Conservation (phyloP, 2,329 filamentous ascomycete genomes). For the Kalmusia sp. region DNA sequence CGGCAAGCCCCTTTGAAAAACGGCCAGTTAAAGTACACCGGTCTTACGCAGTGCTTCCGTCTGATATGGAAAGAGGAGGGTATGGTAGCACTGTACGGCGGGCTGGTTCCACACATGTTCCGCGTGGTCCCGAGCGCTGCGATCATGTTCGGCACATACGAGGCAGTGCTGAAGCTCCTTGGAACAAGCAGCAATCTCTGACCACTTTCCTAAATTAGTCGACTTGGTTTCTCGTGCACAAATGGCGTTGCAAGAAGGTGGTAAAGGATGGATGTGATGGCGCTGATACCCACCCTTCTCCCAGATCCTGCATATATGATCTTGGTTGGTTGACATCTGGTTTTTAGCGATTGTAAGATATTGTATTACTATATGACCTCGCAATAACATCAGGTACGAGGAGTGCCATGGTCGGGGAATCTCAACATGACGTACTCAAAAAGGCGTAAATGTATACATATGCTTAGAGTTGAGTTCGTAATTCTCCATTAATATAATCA, state of each 20-base stretch:
- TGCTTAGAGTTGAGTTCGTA: too few species aligned
- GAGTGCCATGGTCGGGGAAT: too few species aligned
- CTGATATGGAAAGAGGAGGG: constrained; percentile 89
- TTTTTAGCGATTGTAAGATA: background rate
- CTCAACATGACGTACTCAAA: too few species aligned
- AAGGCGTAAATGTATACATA: too few species aligned
- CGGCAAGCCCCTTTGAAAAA: constrained; percentile 80
- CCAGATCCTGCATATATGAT: constrained; percentile 3
- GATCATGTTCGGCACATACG: constrained; percentile 94
- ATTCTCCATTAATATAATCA: too few species aligned
- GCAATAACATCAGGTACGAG: too few species aligned
- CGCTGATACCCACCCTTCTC: constrained; percentile 12
- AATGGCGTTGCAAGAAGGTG: constrained; percentile 6
- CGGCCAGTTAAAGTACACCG: constrained; percentile 83
- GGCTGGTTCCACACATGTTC: constrained; percentile 88
- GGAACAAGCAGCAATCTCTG: constrained; percentile 52
- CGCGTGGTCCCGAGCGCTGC: constrained; percentile 89
- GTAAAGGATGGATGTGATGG: background rate
- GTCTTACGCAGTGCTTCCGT: constrained; percentile 86
- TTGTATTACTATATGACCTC: too few species aligned
- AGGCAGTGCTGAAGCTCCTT: constrained; percentile 57
- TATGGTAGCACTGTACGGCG: constrained; percentile 84
- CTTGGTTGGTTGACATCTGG: background rate
- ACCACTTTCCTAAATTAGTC: constrained; percentile 1
- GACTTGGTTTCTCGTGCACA: background rate